Evolutionary conservation across 345 rosid species (phyloP), one percentile per base, ranked within the genome.

Genomic region (Sonneratia alba): DNA sequence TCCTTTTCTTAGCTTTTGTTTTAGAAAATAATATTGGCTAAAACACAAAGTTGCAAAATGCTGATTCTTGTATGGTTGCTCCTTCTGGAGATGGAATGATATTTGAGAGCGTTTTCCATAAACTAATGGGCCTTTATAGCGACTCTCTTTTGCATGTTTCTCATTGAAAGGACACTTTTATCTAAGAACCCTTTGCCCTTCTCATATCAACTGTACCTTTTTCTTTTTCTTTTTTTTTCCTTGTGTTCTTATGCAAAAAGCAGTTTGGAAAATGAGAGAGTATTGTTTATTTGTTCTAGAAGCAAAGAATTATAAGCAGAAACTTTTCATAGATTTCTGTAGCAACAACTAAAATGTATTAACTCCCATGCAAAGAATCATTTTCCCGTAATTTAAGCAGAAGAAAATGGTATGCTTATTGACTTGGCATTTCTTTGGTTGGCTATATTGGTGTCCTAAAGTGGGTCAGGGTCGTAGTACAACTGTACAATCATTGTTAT

Each of bases 381-480:
- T n/a, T 8, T 57, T 57, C 14, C 13, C 5, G 38, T n/a, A 14
- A 27, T 27, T 36, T 64, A 42, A 40, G n/a, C 1, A 24, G 15
- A 65, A 64, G 32, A 61, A 61, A 47, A 14, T 27, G 1, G 4
- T 13, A 34, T 27, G 12, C 18, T 22, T 40, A 15, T 75, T 34
- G 19, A 68, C 15, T 36, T 51, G 9, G 1, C 43, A 48, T 61
- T 59, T 45, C 68, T 70, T 67, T 51, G 64, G 45, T 77, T 22
- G 74, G 71, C 0, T 27, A 43, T 64, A 34, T 36, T 74, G 70
- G 70, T 47, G 27, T 71, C 49, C 32, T 81, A 77, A 49, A 95
- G n/a, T n/a, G n/a, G 99, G 99, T 38, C 85, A 97, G 53, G 99
- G 99, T 43, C 98, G 99, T 69, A 95, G 98, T 79, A 95, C 99